Base-by-base conservation (phyloP, 768 basidiomycete genomes). In the Chalciporus sphaerocephalus region DNA sequence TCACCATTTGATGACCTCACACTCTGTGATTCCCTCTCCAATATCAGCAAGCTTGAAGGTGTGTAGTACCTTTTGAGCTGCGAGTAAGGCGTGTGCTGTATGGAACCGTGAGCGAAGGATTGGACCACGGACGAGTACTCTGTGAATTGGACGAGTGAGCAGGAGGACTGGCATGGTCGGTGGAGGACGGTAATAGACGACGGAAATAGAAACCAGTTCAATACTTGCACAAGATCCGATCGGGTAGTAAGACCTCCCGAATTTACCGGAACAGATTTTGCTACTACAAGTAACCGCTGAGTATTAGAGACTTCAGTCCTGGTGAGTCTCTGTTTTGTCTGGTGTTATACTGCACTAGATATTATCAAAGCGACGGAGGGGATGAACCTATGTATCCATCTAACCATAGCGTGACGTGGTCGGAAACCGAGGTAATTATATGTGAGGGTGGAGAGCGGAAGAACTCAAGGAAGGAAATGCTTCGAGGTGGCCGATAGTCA, bases 1-100 rank as follows among this genome's bases (percentile, higher is more conserved):
- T 50, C 50, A 87, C 90, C 91, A 93, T 63, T 83, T 84, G 38
- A 94, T 81, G 52, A 93, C 77, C 67, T 94, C 89, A 59, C 87
- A 89, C 64, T 93, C 90, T 18, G 89, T 91, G 53, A 93, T 92
- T 5, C 91, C 91, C 65, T 92, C 90, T 4, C 92, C 90, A 58
- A 92, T 89, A 61, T 91, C 87, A 1, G 87, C 87, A 30, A 90
- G 78, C 46, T 81, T 87, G 72, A 89, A 89, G 8, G 72, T 77
- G 46, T 85, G 70, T n/a, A 74, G 45, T 11, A 69, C 61, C 41
- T 67, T 74, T 20, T 59, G 59, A 2, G 66, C 58, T 2, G 65
- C 62, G 43, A 59, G 65, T 35, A 56, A 57, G 13, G 63, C 42
- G 15, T 51, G 53, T 1, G 62, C 65, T 2, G 61, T 56, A 52